These are phyloP conservation scores for Craspedostauros australis DNA, from an alignment of 108 stramenopile species.

Conservation along the genomic window DNA sequence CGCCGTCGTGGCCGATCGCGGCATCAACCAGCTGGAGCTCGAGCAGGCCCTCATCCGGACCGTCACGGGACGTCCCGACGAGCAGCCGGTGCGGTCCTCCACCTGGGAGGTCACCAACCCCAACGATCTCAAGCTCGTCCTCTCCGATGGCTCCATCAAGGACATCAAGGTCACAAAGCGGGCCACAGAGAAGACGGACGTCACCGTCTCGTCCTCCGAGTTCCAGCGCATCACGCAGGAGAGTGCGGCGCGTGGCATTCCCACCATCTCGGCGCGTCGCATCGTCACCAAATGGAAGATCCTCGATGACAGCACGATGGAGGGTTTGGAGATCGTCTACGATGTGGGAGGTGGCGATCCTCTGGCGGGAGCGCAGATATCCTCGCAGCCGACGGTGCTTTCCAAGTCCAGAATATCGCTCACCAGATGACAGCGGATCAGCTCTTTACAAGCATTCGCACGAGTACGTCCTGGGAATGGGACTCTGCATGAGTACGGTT, in stretches of 20 bases:
- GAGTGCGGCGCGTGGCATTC: conserved; percentile 43
- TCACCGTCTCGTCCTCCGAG: conserved; percentile 51
- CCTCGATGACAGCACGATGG: conserved; percentile 17
- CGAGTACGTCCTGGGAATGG: no score
- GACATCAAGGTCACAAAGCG: conserved; percentile 83
- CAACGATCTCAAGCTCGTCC: conserved; percentile 47
- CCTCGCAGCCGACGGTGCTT: conserved; percentile 12
- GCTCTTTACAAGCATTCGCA: no score
- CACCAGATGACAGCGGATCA: not conserved
- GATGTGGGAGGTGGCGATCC: conserved; percentile 47
- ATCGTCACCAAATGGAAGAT: conserved; percentile 72
- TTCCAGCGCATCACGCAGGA: conserved; percentile 60
- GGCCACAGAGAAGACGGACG: conserved; percentile 38
- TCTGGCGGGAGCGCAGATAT: conserved; percentile 7
- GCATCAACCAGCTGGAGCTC: conserved; percentile 59
- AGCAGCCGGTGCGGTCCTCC: conserved; percentile 23
- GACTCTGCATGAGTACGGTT: no score
- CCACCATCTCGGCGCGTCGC: conserved; percentile 52
- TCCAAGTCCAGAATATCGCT: conserved; percentile 29
- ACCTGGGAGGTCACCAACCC: conserved; percentile 66
- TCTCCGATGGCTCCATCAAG: conserved; percentile 49
- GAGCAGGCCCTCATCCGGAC: conserved; percentile 21
- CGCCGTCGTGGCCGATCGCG: conserved; percentile 65
- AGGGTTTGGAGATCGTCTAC: conserved; percentile 74
- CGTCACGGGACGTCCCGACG: conserved; percentile 1